Conservation (phyloP, 805 yeast genomes). For the Naumovozyma castellii region DNA sequence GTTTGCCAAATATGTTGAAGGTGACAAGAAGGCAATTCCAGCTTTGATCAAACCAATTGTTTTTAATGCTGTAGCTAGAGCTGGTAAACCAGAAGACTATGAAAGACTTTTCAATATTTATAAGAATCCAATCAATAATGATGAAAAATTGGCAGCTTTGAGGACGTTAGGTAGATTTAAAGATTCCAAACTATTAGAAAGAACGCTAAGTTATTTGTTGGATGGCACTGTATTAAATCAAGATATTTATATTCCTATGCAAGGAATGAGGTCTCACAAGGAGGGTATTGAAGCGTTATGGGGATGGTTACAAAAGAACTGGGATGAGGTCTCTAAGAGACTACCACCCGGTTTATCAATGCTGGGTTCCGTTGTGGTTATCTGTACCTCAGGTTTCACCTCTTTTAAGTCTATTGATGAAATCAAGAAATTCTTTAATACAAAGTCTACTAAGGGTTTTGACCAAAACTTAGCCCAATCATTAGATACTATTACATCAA, state of each 20-base stretch:
- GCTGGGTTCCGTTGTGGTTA: constrained; percentile 62
- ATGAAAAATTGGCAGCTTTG: constrained; percentile 61
- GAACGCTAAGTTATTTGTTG: constrained; percentile 46
- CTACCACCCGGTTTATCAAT: constrained; percentile 75
- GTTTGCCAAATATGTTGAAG: constrained; percentile 46
- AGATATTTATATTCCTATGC: constrained; percentile 69
- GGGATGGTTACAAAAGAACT: constrained; percentile 64
- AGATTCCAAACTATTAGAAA: constrained; percentile 41
- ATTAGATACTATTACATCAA: constrained; percentile 49
- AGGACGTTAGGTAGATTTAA: constrained; percentile 56
- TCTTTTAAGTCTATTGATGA: constrained; percentile 42
- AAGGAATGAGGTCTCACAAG: constrained; percentile 52
- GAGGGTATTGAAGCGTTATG: constrained; percentile 62
- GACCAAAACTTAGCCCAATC: constrained; percentile 55
- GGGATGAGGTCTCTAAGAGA: constrained; percentile 54
- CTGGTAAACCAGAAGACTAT: constrained; percentile 53
- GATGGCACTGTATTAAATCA: constrained; percentile 55
- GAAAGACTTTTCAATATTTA: constrained; percentile 53
- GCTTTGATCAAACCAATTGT: constrained; percentile 62
- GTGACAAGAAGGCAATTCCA: constrained; percentile 58
- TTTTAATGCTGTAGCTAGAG: constrained; percentile 52
- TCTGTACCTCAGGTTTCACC: constrained; percentile 54
- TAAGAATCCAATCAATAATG: constrained; percentile 47
- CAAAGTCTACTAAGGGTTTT: constrained; percentile 49
- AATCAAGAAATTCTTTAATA: constrained; percentile 41